Evolutionary conservation across 345 rosid species (phyloP).

Genomic region (thale cress (Arabidopsis thaliana)): DNA sequence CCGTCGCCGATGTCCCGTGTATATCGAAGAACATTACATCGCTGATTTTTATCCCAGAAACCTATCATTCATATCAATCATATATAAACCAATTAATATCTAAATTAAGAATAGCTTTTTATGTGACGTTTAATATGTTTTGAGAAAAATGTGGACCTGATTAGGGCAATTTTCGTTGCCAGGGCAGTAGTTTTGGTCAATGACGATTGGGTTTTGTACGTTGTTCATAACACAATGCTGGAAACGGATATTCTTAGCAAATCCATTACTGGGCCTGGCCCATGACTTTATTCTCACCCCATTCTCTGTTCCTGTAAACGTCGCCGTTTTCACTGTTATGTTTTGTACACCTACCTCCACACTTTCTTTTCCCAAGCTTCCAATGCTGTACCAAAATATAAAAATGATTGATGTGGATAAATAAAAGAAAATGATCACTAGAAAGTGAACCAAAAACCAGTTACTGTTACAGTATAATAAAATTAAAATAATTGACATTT

Average conservation of each 20-base stretch:
- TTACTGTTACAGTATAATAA: no score
- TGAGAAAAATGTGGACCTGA: conserved; percentile 32
- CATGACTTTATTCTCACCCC: conserved; percentile 71
- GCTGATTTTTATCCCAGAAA: conserved; percentile 61
- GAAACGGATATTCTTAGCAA: conserved; percentile 50
- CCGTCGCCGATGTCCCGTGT: conserved; percentile 67
- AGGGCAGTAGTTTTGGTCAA: conserved; percentile 73
- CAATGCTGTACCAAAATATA: conserved; percentile 45
- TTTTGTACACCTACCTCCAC: conserved; percentile 59
- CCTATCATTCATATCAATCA: conserved; percentile 38
- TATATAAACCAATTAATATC: not conserved
- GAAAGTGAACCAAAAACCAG: no score
- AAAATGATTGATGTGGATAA: no score
- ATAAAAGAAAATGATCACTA: no score
- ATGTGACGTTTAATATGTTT: not conserved
- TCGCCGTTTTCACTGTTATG: conserved; percentile 51
- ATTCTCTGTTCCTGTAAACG: conserved; percentile 50
- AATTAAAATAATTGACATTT: no score
- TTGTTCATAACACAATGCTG: conserved; percentile 48
- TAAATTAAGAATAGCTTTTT: not conserved
- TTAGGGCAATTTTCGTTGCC: conserved; percentile 46
- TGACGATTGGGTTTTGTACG: conserved; percentile 60
- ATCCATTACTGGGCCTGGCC: conserved; percentile 66
- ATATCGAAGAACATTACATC: conserved; percentile 58
- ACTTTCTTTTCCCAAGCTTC: conserved; percentile 51